These are phyloP conservation scores for Chimonanthus praecox DNA, from an alignment of 164 flowering plant species.

Conservation along the genomic window DNA sequence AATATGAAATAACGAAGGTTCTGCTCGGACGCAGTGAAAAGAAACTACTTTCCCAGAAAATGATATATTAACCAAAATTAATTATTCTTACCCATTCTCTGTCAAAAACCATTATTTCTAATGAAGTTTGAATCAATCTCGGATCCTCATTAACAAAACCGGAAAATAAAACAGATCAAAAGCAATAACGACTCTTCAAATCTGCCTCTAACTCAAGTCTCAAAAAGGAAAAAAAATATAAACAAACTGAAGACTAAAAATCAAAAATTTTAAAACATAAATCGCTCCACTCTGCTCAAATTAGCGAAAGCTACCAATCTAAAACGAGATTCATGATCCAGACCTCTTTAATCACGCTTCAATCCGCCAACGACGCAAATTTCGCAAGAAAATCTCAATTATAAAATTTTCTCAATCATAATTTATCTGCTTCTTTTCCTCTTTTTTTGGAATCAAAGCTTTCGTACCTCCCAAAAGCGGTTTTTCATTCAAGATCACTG, in stretches of 20 bases:
- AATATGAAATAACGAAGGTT: not conserved
- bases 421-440: not conserved
- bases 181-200: not conserved
- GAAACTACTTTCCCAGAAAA: no score
- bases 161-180: no score
- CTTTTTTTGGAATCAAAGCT: not conserved
- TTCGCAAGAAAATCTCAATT: not conserved
- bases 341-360: not conserved
- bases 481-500: not conserved
- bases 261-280: not conserved
- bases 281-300: not conserved
- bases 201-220: not conserved
- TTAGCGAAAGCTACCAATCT: not conserved
- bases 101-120: no score
- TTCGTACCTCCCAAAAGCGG: not conserved
- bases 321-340: not conserved
- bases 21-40: not conserved
- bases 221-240: not conserved
- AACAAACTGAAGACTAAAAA: not conserved
- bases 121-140: not conserved
- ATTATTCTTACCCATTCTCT: not conserved
- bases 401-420: not conserved
- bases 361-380: not conserved
- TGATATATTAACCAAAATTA: no score
- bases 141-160: no score